Evolutionary conservation across 495 filamentous ascomycete genomes (phyloP).

Genomic region (Cercophora samala): DNA sequence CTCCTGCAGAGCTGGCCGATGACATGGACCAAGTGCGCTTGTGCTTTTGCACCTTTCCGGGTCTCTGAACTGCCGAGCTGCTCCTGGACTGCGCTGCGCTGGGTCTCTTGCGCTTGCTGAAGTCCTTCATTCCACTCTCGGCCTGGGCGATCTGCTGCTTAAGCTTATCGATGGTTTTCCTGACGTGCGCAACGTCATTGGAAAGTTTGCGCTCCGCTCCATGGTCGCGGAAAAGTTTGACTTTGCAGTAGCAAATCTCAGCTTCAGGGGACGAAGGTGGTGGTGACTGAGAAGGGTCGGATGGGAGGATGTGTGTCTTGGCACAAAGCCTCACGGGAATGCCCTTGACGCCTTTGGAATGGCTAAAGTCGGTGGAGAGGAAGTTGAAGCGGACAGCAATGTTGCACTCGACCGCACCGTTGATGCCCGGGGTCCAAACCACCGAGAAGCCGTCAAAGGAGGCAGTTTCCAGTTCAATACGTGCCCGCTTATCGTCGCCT

Average conservation of each 20-base stretch:
- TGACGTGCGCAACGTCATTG: conserved; percentile 89
- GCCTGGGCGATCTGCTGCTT: conserved; percentile 86
- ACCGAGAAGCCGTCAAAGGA: conserved; percentile 93
- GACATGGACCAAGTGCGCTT: conserved; percentile 95
- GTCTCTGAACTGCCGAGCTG: conserved; percentile 48
- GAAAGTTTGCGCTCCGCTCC: conserved; percentile 92
- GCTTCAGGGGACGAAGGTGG: conserved; percentile 38
- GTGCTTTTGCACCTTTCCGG: conserved; percentile 80
- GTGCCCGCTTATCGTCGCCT: conserved; percentile 66
- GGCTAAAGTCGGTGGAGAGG: conserved; percentile 95
- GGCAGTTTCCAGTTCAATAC: conserved; percentile 72
- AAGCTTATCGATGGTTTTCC: conserved; percentile 91
- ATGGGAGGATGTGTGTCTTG: conserved; percentile 68
- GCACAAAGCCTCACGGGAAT: conserved; percentile 89
- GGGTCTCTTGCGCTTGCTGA: conserved; percentile 79
- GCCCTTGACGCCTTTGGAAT: conserved; percentile 96
- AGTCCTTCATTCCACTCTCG: conserved; percentile 84
- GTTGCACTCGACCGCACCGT: conserved; percentile 64
- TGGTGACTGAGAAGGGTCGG: conserved; percentile 44
- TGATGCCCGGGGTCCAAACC: conserved; percentile 70
- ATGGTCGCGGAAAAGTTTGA: conserved; percentile 95
- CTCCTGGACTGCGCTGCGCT: conserved; percentile 53
- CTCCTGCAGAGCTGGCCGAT: conserved; percentile 69
- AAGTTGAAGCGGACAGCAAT: conserved; percentile 96
- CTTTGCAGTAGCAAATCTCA: conserved; percentile 90